Percentiles rank a stretch among this genome's conserved stretches.
Evolutionary conservation across 75 land plant genomes (phyloP).

Genomic region (Selaginella moellendorffii): DNA sequence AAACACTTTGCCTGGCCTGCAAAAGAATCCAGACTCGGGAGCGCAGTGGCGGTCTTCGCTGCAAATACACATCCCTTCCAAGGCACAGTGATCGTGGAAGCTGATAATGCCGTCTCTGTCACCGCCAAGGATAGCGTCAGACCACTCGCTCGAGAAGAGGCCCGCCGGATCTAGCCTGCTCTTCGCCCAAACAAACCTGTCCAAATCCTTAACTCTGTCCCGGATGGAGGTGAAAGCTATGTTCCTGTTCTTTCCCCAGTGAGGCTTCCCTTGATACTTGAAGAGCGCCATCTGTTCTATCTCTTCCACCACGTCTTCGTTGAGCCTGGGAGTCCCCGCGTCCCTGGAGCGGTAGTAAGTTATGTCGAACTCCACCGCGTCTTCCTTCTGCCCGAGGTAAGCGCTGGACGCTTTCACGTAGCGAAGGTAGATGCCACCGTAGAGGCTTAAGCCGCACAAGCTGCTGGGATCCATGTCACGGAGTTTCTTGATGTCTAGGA

Average conservation of each 20-base stretch:
- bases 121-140: neutral
- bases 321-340: neutral
- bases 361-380: constrained; percentile 2
- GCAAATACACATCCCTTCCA: neutral
- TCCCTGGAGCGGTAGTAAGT: neutral
- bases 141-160: constrained; percentile 4
- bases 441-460: neutral
- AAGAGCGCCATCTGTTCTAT: constrained; percentile 25
- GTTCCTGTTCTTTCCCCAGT: constrained; percentile 29
- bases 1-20: neutral
- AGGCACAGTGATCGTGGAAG: constrained; percentile 1
- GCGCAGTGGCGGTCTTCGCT: neutral
- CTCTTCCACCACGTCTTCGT: constrained; percentile 16
- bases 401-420: neutral
- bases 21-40: neutral
- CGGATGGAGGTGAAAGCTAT: neutral
- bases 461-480: neutral
- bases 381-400: neutral
- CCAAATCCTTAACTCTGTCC: neutral
- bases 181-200: neutral
- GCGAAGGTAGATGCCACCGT: neutral
- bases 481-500: constrained; percentile 4
- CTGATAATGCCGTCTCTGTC: neutral
- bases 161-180: neutral
- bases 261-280: constrained; percentile 19